phyloP scores from a whole-genome alignment of 345 rosid species.

The Gossypium stocksii region DNA sequence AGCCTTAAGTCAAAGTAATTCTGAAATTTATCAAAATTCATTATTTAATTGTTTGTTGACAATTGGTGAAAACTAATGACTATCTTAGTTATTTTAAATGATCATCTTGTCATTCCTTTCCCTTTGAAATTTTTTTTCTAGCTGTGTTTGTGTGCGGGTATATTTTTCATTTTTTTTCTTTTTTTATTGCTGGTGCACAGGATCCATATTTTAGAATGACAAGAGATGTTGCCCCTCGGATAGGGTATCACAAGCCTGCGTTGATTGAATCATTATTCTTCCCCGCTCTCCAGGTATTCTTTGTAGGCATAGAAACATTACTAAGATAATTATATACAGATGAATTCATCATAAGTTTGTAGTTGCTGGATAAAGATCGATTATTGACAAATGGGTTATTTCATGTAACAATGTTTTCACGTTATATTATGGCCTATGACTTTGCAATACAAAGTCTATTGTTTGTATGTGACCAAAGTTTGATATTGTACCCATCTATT shows the following conservation, averaged over 20 bases:
- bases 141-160: background rate
- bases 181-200: slow-evolving; percentile 39
- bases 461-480: background rate
- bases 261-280: slow-evolving; percentile 80
- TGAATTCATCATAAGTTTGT: background rate
- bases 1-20: background rate
- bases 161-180: background rate
- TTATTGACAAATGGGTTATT: background rate
- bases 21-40: background rate
- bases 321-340: background rate
- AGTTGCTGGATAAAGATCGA: background rate
- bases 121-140: background rate
- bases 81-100: slow-evolving; percentile 1
- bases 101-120: background rate
- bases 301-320: background rate
- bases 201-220: slow-evolving; percentile 99
- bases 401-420: background rate
- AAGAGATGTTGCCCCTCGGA: slow-evolving; percentile 90
- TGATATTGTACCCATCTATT: background rate
- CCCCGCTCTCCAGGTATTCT: slow-evolving; percentile 72
- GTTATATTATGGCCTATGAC: background rate
- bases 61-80: background rate
- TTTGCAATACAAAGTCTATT: background rate
- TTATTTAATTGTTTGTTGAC: background rate
- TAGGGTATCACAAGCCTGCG: slow-evolving; percentile 92